Conservation (phyloP, 2,329 filamentous ascomycete species). For the Coniochaeta hoffmannii region DNA sequence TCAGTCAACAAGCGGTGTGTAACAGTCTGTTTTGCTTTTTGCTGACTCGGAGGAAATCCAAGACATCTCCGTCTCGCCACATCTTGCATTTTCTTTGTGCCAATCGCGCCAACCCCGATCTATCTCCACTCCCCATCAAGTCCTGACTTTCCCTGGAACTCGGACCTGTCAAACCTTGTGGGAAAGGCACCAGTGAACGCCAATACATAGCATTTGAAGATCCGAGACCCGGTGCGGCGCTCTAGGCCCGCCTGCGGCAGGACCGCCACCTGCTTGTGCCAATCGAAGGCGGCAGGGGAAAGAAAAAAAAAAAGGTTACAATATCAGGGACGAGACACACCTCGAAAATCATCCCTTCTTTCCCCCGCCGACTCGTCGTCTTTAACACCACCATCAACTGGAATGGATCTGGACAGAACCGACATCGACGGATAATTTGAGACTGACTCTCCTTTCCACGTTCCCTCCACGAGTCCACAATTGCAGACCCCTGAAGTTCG, state of each 20-base stretch:
- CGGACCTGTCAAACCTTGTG: not conserved
- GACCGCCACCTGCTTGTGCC: constrained; percentile 1
- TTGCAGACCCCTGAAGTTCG: not conserved
- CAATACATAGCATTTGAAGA: not conserved
- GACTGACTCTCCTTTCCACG: not conserved
- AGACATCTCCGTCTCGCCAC: not conserved
- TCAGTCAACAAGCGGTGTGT: not conserved
- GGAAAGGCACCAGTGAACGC: not conserved
- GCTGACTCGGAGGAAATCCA: not conserved
- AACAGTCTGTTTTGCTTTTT: not conserved
- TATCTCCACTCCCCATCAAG: not conserved
- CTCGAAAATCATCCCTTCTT: not conserved
- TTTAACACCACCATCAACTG: not conserved
- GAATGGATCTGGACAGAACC: not conserved
- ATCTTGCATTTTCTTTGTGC: not conserved
- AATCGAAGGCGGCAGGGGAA: not conserved
- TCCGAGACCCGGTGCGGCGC: not conserved
- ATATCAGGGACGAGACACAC: not conserved
- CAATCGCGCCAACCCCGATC: not conserved
- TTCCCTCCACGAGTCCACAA: not conserved
- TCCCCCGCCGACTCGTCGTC: not conserved
- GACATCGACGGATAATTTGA: not conserved
- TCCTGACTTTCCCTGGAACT: not conserved
- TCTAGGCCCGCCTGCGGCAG: not conserved
- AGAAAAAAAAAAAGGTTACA: constrained; percentile 1